phyloP scores from a whole-genome alignment of 2,329 filamentous ascomycete species.

The Emericellopsis cladophorae region DNA sequence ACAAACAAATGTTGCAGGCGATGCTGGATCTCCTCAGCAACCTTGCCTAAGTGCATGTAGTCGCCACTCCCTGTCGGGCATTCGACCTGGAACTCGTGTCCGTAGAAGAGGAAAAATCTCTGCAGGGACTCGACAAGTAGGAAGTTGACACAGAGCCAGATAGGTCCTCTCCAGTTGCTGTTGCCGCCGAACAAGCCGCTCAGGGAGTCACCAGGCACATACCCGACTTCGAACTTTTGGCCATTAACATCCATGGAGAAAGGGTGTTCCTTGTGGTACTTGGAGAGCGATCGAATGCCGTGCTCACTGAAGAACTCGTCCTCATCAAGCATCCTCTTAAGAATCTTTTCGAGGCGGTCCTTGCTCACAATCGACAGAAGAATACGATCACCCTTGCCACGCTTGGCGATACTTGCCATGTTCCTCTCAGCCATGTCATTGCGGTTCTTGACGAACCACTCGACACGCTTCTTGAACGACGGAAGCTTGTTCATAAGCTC shows the following conservation, averaged over 20 bases:
- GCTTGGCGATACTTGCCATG: conserved; percentile 82
- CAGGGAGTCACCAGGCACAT: conserved; percentile 92
- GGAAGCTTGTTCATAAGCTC: conserved; percentile 87
- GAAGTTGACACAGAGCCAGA: conserved; percentile 96
- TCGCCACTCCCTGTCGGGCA: conserved; percentile 90
- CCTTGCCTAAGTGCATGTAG: conserved; percentile 89
- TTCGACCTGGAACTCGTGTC: conserved; percentile 76
- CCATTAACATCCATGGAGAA: conserved; percentile 95
- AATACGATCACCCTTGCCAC: conserved; percentile 81
- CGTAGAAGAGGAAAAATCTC: conserved; percentile 93
- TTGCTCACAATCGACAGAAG: conserved; percentile 85
- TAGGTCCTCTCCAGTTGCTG: conserved; percentile 93
- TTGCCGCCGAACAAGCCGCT: conserved; percentile 92
- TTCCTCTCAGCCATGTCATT: conserved; percentile 83
- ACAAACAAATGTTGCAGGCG: conserved; percentile 86
- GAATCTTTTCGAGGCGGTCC: conserved; percentile 78
- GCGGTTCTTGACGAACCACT: conserved; percentile 89
- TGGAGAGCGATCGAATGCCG: conserved; percentile 85
- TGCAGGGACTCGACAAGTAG: conserved; percentile 88
- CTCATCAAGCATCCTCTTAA: conserved; percentile 86
- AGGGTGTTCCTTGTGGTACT: conserved; percentile 79
- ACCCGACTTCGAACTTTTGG: conserved; percentile 75
- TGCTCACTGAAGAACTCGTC: conserved; percentile 85
- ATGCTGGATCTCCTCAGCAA: conserved; percentile 91
- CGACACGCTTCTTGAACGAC: conserved; percentile 80